phyloP scores from a whole-genome alignment of 441 rosid species.

The Populus hybrid region DNA sequence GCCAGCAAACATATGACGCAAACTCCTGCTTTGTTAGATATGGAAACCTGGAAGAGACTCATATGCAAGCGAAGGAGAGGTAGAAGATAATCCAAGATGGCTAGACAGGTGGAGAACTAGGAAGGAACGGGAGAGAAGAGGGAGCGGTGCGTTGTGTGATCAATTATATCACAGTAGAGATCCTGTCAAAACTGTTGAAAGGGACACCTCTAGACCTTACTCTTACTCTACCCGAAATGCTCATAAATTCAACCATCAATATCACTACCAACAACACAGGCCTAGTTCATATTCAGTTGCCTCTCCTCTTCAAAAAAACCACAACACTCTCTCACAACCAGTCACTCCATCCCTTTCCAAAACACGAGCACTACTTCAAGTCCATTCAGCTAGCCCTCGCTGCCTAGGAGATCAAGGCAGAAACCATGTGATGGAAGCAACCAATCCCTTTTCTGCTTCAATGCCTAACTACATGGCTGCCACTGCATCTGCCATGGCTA shows the following conservation, averaged over 20 bases:
- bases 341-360: conserved; percentile 58
- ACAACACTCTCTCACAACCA: conserved; percentile 18
- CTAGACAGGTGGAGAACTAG: conserved; percentile 30
- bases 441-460: conserved; percentile 48
- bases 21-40: conserved; percentile 25
- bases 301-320: conserved; percentile 25
- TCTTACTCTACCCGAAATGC: conserved; percentile 33
- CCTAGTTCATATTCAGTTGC: conserved; percentile 22
- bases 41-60: conserved; percentile 38
- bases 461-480: conserved; percentile 81
- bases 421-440: conserved; percentile 24
- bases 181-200: conserved; percentile 63
- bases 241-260: conserved; percentile 15
- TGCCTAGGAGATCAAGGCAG: conserved; percentile 47
- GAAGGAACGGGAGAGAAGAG: conserved; percentile 27
- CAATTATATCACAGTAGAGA: conserved; percentile 33
- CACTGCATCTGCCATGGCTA: conserved; percentile 79
- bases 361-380: conserved; percentile 46
- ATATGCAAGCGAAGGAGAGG: conserved; percentile 48
- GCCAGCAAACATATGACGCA: not conserved
- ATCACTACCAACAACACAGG: conserved; percentile 21
- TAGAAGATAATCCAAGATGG: conserved; percentile 34
- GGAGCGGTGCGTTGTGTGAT: conserved; percentile 56
- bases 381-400: conserved; percentile 73
- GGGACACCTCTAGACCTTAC: conserved; percentile 64